Percentiles rank a stretch among this genome's conserved stretches.
Evolutionary conservation across 306 rosid genomes (phyloP).

Genomic region (Acacia acuminata): DNA sequence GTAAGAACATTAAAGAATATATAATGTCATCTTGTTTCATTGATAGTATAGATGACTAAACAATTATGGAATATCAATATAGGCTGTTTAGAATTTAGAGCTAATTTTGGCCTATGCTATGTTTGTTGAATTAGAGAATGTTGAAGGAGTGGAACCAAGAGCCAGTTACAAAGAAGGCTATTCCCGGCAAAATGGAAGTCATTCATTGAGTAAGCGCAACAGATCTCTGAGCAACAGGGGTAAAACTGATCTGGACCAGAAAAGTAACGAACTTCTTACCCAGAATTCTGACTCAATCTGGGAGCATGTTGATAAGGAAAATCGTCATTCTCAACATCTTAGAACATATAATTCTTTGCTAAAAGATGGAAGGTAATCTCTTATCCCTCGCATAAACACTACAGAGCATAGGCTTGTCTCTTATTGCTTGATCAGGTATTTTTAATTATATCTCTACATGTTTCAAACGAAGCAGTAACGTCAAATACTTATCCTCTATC

Average conservation of each 20-base stretch:
- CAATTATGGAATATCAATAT: conserved; percentile 13
- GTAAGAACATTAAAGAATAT: conserved; percentile 45
- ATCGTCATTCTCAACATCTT: conserved; percentile 50
- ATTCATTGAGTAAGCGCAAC: conserved; percentile 43
- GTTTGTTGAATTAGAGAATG: conserved; percentile 59
- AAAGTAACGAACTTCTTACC: conserved; percentile 34
- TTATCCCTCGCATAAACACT: conserved; percentile 9
- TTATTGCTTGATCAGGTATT: conserved; percentile 19
- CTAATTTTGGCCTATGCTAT: conserved; percentile 30
- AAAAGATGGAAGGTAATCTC: conserved; percentile 68
- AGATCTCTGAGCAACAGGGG: conserved; percentile 47
- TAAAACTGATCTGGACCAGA: conserved; percentile 37
- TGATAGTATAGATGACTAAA: conserved; percentile 17
- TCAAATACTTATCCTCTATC: conserved; percentile 21
- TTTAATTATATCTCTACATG: conserved; percentile 18
- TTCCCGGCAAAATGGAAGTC: conserved; percentile 36
- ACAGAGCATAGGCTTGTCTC: conserved; percentile 7
- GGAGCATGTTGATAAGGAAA: conserved; percentile 41
- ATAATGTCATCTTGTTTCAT: conserved; percentile 27
- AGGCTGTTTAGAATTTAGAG: conserved; percentile 25
- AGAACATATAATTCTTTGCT: conserved; percentile 63
- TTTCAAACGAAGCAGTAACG: conserved; percentile 19
- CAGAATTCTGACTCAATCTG: conserved; percentile 44
- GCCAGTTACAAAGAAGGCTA: conserved; percentile 43
- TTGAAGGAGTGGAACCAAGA: conserved; percentile 41